Evolutionary conservation across 495 filamentous ascomycete species (phyloP).

Genomic region (Cryomyces minteri): DNA sequence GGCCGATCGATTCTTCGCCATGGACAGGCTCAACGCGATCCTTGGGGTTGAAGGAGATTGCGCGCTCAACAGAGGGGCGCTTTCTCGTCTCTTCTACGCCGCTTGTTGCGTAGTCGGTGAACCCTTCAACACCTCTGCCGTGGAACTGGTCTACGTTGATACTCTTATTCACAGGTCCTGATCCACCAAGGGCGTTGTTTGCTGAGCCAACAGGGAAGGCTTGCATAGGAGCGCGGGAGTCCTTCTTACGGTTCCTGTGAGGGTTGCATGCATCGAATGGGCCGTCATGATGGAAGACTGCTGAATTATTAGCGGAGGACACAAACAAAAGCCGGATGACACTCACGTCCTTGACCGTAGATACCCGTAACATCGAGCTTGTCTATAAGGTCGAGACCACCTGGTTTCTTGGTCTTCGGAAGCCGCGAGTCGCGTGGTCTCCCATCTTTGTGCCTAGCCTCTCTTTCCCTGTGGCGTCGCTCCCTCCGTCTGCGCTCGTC

Average conservation of each 20-base stretch:
- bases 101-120: conserved; percentile 43
- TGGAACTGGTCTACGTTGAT: conserved; percentile 72
- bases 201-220: conserved; percentile 81
- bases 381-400: conserved; percentile 83
- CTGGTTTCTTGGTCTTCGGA: conserved; percentile 29
- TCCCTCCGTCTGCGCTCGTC: conserved; percentile 51
- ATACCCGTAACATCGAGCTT: conserved; percentile 95
- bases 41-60: conserved; percentile 36
- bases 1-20: conserved; percentile 63
- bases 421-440: conserved; percentile 28
- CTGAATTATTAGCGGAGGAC: not conserved
- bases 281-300: conserved; percentile 97
- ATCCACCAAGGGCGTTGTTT: conserved; percentile 82
- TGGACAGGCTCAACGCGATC: conserved; percentile 50
- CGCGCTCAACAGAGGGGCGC: conserved; percentile 20
- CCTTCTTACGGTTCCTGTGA: conserved; percentile 74
- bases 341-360: conserved; percentile 84
- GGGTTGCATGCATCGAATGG: conserved; percentile 97
- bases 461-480: conserved; percentile 47
- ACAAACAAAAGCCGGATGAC: not conserved
- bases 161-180: conserved; percentile 65
- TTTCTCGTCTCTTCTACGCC: conserved; percentile 24
- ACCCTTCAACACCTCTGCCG: conserved; percentile 67
- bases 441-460: conserved; percentile 41
- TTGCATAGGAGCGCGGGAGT: conserved; percentile 80